Conservation (phyloP, 148 eudicot species). For the Pharnaceum exiguum region DNA sequence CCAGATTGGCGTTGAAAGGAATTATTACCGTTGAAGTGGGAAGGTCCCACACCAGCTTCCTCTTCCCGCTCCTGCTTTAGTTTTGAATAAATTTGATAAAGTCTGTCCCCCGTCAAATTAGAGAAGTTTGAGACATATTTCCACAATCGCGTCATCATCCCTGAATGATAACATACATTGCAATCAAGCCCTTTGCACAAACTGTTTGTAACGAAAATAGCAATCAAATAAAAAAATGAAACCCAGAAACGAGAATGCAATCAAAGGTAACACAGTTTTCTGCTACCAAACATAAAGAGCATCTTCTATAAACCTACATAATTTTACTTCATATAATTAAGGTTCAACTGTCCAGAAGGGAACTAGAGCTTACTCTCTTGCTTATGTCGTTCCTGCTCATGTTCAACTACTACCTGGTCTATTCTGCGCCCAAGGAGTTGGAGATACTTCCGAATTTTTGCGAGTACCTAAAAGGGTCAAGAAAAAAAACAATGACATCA, state of each 20-base stretch:
- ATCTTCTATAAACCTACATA: too few species aligned
- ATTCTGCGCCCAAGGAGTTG: slow-evolving; percentile 86
- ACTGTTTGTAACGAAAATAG: neutral
- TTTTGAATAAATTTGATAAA: slow-evolving; percentile 83
- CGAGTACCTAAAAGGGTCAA: slow-evolving; percentile 52
- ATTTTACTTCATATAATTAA: too few species aligned
- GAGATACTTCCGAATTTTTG: slow-evolving; percentile 84
- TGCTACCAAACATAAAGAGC: too few species aligned
- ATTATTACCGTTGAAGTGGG: slow-evolving; percentile 51
- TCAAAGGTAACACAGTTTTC: too few species aligned
- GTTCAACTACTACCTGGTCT: slow-evolving; percentile 74
- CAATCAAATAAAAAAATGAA: neutral
- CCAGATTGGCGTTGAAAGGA: slow-evolving; percentile 30
- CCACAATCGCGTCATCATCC: slow-evolving; percentile 91
- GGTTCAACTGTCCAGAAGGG: neutral
- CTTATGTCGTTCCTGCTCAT: slow-evolving; percentile 61
- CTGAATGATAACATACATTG: slow-evolving; percentile 29
- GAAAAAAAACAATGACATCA: neutral
- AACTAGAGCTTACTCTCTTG: slow-evolving; percentile 64
- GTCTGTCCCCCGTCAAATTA: slow-evolving; percentile 81
- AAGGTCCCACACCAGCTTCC: slow-evolving; percentile 68
- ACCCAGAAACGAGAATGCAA: too few species aligned
- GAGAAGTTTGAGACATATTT: slow-evolving; percentile 88
- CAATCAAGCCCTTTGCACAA: neutral
- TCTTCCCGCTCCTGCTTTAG: slow-evolving; percentile 72